Percentiles rank a stretch among this genome's conserved stretches.
Evolutionary conservation across 2,329 filamentous ascomycete species (phyloP).

Genomic region (Acrodontium crateriforme): DNA sequence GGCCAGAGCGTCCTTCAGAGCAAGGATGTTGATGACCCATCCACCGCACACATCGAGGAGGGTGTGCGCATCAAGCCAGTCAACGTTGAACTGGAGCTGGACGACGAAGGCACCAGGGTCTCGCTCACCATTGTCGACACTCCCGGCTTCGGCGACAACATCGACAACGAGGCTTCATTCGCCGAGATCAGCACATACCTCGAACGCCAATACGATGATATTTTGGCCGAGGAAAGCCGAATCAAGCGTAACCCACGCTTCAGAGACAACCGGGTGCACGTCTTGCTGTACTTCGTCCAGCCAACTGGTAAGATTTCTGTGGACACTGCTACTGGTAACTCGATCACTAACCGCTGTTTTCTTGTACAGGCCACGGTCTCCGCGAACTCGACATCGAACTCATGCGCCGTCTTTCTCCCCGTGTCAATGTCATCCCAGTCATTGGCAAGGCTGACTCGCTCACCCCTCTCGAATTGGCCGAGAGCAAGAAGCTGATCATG

Average conservation of each 20-base stretch:
- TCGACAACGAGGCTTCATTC: constrained; percentile 93
- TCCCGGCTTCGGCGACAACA: constrained; percentile 94
- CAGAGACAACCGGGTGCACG: constrained; percentile 97
- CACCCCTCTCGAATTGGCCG: constrained; percentile 87
- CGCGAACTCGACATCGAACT: constrained; percentile 98
- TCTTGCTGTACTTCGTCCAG: constrained; percentile 97
- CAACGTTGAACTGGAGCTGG: constrained; percentile 90
- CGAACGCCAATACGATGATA: constrained; percentile 98
- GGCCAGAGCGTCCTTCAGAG: constrained; percentile 80
- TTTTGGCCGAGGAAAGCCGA: constrained; percentile 96
- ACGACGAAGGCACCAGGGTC: constrained; percentile 96
- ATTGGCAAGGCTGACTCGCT: constrained; percentile 97
- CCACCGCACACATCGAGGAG: constrained; percentile 81
- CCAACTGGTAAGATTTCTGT: constrained; percentile 52
- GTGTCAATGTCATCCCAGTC: constrained; percentile 97
- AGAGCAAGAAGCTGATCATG: constrained; percentile 99
- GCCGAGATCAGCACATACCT: constrained; percentile 96
- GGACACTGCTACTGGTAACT: not conserved
- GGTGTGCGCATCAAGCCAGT: constrained; percentile 97
- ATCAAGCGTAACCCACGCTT: constrained; percentile 99
- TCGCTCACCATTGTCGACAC: constrained; percentile 98
- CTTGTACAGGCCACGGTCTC: constrained; percentile 44
- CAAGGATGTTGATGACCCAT: constrained; percentile 86
- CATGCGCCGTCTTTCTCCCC: constrained; percentile 96
- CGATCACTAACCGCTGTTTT: not conserved